Evolutionary conservation across 495 filamentous ascomycete species (phyloP).

Genomic region (Aspergillus haitiensis): DNA sequence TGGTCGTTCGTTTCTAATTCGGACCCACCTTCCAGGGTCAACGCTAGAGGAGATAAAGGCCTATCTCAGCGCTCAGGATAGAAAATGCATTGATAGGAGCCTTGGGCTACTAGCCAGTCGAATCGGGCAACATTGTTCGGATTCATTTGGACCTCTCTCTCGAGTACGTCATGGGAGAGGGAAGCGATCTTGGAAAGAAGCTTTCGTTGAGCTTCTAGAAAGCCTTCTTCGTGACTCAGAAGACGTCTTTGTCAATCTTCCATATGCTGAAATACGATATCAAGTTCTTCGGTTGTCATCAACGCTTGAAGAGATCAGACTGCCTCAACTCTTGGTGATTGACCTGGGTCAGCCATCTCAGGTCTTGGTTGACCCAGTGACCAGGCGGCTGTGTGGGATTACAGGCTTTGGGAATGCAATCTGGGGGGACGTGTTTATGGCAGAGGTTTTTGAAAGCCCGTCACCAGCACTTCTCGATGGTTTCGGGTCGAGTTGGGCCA

Average conservation of each 20-base stretch:
- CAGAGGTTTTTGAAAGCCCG: slow-evolving; percentile 43
- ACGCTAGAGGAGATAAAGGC: slow-evolving; percentile 42
- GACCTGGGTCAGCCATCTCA: slow-evolving; percentile 56
- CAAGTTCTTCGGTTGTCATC: slow-evolving; percentile 47
- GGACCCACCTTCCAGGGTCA: slow-evolving; percentile 48
- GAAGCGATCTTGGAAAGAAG: slow-evolving; percentile 58
- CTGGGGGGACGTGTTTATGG: slow-evolving; percentile 53
- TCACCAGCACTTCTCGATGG: slow-evolving; percentile 40
- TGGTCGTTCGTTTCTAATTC: slow-evolving; percentile 50
- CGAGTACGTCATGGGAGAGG: slow-evolving; percentile 50
- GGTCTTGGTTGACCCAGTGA: slow-evolving; percentile 56
- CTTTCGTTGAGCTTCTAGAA: slow-evolving; percentile 62
- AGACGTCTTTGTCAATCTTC: slow-evolving; percentile 65
- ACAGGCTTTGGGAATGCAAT: slow-evolving; percentile 48
- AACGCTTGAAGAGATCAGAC: slow-evolving; percentile 55
- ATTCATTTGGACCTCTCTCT: slow-evolving; percentile 51
- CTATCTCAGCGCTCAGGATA: slow-evolving; percentile 39
- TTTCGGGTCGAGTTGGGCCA: slow-evolving; percentile 33
- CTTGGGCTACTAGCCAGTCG: slow-evolving; percentile 36
- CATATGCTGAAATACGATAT: slow-evolving; percentile 62
- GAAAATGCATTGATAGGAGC: slow-evolving; percentile 45
- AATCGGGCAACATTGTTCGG: slow-evolving; percentile 43
- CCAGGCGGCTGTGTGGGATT: slow-evolving; percentile 45
- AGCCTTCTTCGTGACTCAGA: slow-evolving; percentile 66
- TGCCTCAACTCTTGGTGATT: slow-evolving; percentile 58